Evolutionary conservation across 192 early-diverging fungal genomes (phyloP).

Genomic region (Gamsiella multidivaricata): DNA sequence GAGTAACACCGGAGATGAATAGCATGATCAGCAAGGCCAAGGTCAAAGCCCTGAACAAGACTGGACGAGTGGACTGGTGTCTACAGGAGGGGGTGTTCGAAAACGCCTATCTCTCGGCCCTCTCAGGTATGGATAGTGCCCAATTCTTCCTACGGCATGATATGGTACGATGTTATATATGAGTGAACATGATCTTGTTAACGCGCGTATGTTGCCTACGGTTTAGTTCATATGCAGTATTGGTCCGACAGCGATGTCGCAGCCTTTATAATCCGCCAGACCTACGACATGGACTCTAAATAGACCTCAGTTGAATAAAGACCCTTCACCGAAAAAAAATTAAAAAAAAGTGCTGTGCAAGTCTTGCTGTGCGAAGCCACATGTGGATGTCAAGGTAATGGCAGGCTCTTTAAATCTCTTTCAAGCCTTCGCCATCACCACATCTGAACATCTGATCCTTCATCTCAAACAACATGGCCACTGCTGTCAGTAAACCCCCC

Average conservation of each 20-base stretch:
- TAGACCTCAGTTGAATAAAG: neutral
- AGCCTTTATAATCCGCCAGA: constrained; percentile 69
- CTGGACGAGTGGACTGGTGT: constrained; percentile 63
- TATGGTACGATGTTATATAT: too few relatives aligned
- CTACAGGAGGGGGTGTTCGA: constrained; percentile 63
- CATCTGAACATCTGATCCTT: neutral
- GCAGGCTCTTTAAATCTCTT: neutral
- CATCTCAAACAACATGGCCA: neutral
- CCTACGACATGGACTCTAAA: constrained; percentile 54
- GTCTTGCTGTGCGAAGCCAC: too few relatives aligned
- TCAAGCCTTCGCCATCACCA: neutral
- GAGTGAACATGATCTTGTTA: too few relatives aligned
- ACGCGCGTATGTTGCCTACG: too few relatives aligned
- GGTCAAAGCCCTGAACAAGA: constrained; percentile 57
- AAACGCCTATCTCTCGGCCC: constrained; percentile 56
- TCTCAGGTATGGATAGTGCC: constrained; percentile 48
- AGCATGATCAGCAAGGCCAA: constrained; percentile 45
- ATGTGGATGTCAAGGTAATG: too few relatives aligned
- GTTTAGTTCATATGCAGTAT: constrained; percentile 56
- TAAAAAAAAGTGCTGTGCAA: neutral
- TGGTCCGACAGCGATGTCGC: constrained; percentile 69
- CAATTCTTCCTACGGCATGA: constrained; percentile 17
- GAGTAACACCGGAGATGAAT: constrained; percentile 27
- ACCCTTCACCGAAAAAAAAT: neutral
- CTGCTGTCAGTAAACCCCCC: constrained; percentile 20